Evolutionary conservation across 1,139 yeast genomes (phyloP).

Genomic region (Saccharomycopsis phalli): DNA sequence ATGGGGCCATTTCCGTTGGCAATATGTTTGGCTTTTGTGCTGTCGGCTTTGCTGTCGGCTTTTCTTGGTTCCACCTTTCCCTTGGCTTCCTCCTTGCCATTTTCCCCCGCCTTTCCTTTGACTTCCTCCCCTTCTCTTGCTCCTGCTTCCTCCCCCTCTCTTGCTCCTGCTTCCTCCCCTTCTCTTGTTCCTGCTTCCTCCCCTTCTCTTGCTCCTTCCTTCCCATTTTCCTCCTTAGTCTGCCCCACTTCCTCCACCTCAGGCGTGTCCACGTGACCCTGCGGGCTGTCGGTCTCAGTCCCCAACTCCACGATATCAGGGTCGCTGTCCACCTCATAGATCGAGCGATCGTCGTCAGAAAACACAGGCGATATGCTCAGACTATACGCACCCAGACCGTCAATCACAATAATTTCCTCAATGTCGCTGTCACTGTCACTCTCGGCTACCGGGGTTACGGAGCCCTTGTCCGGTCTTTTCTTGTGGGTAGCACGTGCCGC

Average conservation of each 20-base stretch:
- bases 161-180: conserved; percentile 1
- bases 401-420: conserved; percentile 8
- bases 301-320: neutral
- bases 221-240: conserved; percentile 3
- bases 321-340: neutral
- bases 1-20: no score
- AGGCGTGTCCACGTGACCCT: conserved; percentile 1
- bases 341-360: no score
- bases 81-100: no score
- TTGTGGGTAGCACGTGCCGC: conserved; percentile 5
- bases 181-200: neutral
- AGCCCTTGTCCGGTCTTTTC: conserved; percentile 1
- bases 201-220: conserved; percentile 1
- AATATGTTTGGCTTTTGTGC: no score
- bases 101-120: no score
- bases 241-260: conserved; percentile 5
- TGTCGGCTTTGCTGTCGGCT: no score
- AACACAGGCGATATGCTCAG: neutral
- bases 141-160: conserved; percentile 4
- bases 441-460: neutral
- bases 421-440: conserved; percentile 7
- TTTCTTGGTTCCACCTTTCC: no score
- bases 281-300: conserved; percentile 3
- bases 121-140: neutral
- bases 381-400: no score